Base-by-base conservation (phyloP, 2,329 filamentous ascomycete genomes). In the Remersonia thermophila region DNA sequence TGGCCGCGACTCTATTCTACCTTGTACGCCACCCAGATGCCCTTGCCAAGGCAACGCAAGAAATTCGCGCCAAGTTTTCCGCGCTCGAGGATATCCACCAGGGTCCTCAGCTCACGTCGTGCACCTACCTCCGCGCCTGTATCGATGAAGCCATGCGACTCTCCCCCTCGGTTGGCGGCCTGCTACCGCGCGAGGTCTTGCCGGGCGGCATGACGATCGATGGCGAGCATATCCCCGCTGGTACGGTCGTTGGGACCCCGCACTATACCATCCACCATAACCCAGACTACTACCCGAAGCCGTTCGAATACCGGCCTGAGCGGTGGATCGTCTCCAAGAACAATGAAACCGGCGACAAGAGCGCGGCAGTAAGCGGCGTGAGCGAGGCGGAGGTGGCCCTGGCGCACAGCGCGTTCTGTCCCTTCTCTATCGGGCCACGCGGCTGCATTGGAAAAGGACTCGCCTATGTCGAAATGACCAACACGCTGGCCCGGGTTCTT, bases 371-470 rank as follows among this genome's bases (percentile, higher is more conserved):
- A 12, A 47, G 54, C 38, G 47, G 53, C 20, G 64, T 66, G 1
- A 67, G 59, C 4, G 66, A 69, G 39, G 63, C 66, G 2, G 69
- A 73, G 35, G 59, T 73, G 2, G 60, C 64, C 3, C 51, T 62
- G 4, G 78, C 80, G 2, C 70, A 79, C 34, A 67, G 65, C 25
- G 82, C 82, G 0, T 89, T 83, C 57, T 84, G 78, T 43, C 80
- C 83, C 2, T 85, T 85, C 48, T 77, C 71, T 31, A 62, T 83
- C 42, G 80, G 80, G 0, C 74, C 78, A 0, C 61, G 80, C 9
- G 77, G 77, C 2, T 85, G 80, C 51, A 81, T 84, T 37, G 80
- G 80, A 0, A 83, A 83, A 63, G 68, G 69, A 0, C 57, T 82
- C 30, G 77, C 77, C 2, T 80, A 82, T 47, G 65, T 71, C 30